Conservation (phyloP, 2,329 filamentous ascomycete genomes). For the Davidsoniella eucalypti region DNA sequence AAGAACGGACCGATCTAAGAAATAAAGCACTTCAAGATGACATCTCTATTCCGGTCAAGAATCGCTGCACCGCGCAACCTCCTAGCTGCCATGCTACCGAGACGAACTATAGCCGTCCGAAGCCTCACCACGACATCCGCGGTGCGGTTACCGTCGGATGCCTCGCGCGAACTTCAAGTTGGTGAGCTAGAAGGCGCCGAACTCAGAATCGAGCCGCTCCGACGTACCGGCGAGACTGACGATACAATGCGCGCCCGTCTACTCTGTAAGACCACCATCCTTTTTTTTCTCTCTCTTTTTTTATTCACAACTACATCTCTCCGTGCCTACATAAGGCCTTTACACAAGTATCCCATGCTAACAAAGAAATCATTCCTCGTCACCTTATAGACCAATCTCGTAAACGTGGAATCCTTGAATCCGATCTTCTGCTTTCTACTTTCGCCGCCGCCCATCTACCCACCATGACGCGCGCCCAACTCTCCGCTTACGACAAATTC, state of each 20-base stretch:
- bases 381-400: slow-evolving; percentile 65
- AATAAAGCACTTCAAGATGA: not conserved
- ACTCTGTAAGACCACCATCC: slow-evolving; percentile 34
- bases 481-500: slow-evolving; percentile 77
- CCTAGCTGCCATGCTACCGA: no score
- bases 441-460: slow-evolving; percentile 71
- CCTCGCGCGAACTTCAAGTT: slow-evolving; percentile 48
- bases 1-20: no score
- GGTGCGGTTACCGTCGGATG: slow-evolving; percentile 14
- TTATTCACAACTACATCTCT: no score
- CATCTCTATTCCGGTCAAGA: not conserved
- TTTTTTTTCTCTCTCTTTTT: no score
- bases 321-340: not conserved
- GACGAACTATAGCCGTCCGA: slow-evolving; percentile 10
- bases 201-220: slow-evolving; percentile 82
- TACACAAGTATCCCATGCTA: no score
- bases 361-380: not conserved
- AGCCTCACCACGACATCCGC: slow-evolving; percentile 16
- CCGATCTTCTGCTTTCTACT: slow-evolving; percentile 87
- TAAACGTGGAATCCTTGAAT: slow-evolving; percentile 90
- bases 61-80: no score
- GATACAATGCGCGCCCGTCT: slow-evolving; percentile 80
- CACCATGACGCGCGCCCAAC: slow-evolving; percentile 54
- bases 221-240: slow-evolving; percentile 65
- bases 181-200: slow-evolving; percentile 75